Base-by-base conservation (phyloP, 108 stramenopile species). In the Cyclotella distinguenda region DNA sequence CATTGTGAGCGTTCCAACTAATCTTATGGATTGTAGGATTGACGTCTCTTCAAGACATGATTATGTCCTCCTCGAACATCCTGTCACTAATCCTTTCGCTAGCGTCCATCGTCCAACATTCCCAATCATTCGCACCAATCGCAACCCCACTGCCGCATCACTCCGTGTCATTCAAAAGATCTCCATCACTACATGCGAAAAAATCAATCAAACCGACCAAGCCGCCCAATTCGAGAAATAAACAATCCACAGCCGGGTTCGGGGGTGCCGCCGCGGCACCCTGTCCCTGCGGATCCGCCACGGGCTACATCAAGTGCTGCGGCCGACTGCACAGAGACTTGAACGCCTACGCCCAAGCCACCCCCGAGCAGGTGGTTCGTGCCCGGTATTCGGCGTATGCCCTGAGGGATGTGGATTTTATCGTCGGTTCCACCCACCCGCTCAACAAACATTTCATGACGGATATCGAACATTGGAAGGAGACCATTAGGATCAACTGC, bases 351-450 rank as follows among this genome's bases (percentile, higher is more conserved):
- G 70, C 74, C 27, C 38, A 47, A 21, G 87, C 84, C 16, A 64
- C 87, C 30, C 65, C 84, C 0, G 81, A 79, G 44, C 73, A 88
- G 23, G 67, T 88, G 40, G 87, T 88, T 3, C 60, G 83, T 34
- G 87, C 87, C 25, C 54, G 87, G 23, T 88, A 88, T 67, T 84
- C 84, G 16, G 87, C 87, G 2, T 88, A 88, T 64, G 82, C 87
- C 44, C 82, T 82, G 45, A 74, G 84, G 0, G 73, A 77, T 34
- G 70, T 85, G 21, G 87, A 88, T 46, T 88, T 88, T 46, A 76
- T 88, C 16, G 72, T 78, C 21, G 72, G 66, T 3, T 78, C 77
- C 11, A 70, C 68, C 6, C 77, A 78, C 51, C 77, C 77, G 40
- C 45, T 73, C 48, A 78, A 78, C 33, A 68, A 78, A 35, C 52